Percentiles rank a stretch among this genome's conserved stretches.
Conservation (phyloP, 768 basidiomycete species). For the Hemileccinum impolitum region DNA sequence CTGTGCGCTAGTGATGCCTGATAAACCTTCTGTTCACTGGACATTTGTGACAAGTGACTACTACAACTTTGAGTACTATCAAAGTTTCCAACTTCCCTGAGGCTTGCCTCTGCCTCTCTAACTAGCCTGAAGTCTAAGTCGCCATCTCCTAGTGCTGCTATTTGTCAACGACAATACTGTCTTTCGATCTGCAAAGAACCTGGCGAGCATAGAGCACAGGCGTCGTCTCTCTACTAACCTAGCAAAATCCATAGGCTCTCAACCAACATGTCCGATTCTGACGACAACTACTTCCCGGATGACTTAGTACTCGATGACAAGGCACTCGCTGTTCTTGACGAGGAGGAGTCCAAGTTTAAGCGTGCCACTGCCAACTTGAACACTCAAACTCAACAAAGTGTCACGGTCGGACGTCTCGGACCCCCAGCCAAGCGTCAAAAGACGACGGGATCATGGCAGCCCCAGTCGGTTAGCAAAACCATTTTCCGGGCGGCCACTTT, state of each 20-base stretch:
- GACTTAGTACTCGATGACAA: constrained; percentile 63
- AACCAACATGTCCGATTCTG: constrained; percentile 54
- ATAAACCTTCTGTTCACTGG: too few relatives aligned
- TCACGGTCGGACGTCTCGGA: constrained; percentile 30
- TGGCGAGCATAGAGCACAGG: neutral
- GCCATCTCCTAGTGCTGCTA: too few relatives aligned
- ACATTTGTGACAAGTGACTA: too few relatives aligned
- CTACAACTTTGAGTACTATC: too few relatives aligned
- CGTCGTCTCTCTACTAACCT: neutral
- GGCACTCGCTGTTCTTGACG: constrained; percentile 58
- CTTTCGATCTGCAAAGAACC: neutral
- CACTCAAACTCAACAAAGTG: constrained; percentile 24
- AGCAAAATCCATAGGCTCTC: neutral
- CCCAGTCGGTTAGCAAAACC: constrained; percentile 30
- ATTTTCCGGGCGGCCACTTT: constrained; percentile 22
- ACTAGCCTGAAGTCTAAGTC: too few relatives aligned
- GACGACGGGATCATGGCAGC: constrained; percentile 44
- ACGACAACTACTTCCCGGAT: constrained; percentile 66
- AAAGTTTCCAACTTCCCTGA: too few relatives aligned
- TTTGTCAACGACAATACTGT: neutral
- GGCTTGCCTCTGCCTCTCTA: too few relatives aligned
- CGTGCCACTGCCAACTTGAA: constrained; percentile 19
- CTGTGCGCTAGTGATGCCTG: too few relatives aligned
- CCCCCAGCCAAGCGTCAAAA: constrained; percentile 57
- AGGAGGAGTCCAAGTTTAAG: constrained; percentile 45